Conservation (phyloP, 768 basidiomycete species). For the Dendrothele bispora region DNA sequence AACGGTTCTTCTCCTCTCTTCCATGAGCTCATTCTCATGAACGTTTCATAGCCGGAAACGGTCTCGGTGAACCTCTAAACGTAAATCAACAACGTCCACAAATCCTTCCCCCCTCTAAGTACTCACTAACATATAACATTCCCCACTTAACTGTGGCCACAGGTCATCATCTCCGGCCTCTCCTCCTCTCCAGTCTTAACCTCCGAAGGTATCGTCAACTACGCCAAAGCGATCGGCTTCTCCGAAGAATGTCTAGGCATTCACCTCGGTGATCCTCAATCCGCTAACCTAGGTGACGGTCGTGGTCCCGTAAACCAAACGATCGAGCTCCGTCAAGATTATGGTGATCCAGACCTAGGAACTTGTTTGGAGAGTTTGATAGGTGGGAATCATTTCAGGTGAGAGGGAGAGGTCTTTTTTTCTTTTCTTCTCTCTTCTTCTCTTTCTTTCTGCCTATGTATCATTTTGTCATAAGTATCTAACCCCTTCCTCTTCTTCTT, state of each 20-base stretch:
- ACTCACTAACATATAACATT: too few relatives aligned
- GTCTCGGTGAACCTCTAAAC: conserved; percentile 78
- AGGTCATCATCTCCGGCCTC: conserved; percentile 65
- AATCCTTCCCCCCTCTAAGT: not conserved
- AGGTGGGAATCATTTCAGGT: conserved; percentile 81
- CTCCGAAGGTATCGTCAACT: conserved; percentile 56
- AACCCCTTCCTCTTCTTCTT: too few relatives aligned
- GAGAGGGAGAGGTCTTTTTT: conserved; percentile 47
- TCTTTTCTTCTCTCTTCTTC: too few relatives aligned
- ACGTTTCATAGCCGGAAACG: conserved; percentile 25
- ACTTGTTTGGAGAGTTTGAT: conserved; percentile 78
- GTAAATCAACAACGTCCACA: conserved; percentile 33
- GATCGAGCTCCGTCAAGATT: conserved; percentile 77
- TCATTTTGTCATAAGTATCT: too few relatives aligned
- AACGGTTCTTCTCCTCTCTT: not conserved
- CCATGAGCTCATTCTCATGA: not conserved
- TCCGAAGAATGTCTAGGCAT: conserved; percentile 71
- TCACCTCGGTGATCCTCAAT: conserved; percentile 63
- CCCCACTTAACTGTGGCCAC: too few relatives aligned
- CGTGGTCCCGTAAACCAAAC: conserved; percentile 55
- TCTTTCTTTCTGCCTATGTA: too few relatives aligned
- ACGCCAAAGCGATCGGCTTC: conserved; percentile 61
- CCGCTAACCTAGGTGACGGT: conserved; percentile 80
- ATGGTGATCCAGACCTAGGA: conserved; percentile 57
- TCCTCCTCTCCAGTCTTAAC: conserved; percentile 61